A percentile compares a stretch with the other conserved stretches of the same genome.
These are phyloP conservation scores for Colletotrichum echinochloae DNA, from an alignment of 2,329 filamentous ascomycete genomes.

Conservation along the genomic window DNA sequence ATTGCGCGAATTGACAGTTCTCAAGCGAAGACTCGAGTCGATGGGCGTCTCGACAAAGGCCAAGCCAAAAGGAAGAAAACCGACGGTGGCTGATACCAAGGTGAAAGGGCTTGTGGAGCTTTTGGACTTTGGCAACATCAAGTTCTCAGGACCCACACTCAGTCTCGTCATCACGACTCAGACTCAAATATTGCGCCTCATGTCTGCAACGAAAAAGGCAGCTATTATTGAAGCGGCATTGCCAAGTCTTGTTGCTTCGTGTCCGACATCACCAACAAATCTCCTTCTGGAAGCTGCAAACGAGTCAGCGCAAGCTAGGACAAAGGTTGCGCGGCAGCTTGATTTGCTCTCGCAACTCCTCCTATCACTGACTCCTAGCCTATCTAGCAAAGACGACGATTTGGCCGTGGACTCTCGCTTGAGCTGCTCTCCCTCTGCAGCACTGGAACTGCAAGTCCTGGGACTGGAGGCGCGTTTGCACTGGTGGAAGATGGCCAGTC, in stretches of 20 bases:
- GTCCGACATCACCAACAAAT: conserved; percentile 67
- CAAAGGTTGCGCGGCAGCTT: conserved; percentile 73
- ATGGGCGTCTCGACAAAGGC: conserved; percentile 12
- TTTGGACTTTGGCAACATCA: conserved; percentile 67
- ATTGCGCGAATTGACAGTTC: conserved; percentile 72
- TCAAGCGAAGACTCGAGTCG: conserved; percentile 72
- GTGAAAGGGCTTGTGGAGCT: conserved; percentile 67
- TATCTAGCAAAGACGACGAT: conserved; percentile 72
- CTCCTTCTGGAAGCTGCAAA: conserved; percentile 64
- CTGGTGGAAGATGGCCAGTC: conserved; percentile 74
- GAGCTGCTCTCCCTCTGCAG: conserved; percentile 66
- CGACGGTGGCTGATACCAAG: conserved; percentile 19
- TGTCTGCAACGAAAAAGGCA: conserved; percentile 71
- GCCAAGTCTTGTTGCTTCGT: conserved; percentile 64
- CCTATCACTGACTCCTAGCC: conserved; percentile 74
- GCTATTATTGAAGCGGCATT: conserved; percentile 68
- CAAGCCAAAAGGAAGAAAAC: conserved; percentile 17
- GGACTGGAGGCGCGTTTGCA: conserved; percentile 71
- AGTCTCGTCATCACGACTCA: conserved; percentile 73
- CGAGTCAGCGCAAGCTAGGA: conserved; percentile 57
- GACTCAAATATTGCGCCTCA: conserved; percentile 71
- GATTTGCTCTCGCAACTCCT: conserved; percentile 74
- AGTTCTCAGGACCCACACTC: conserved; percentile 58
- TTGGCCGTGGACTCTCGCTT: conserved; percentile 64
- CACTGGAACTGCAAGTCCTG: conserved; percentile 73